phyloP scores from a whole-genome alignment of 2,329 filamentous ascomycete species.

The Byssoonygena ceratinophila region DNA sequence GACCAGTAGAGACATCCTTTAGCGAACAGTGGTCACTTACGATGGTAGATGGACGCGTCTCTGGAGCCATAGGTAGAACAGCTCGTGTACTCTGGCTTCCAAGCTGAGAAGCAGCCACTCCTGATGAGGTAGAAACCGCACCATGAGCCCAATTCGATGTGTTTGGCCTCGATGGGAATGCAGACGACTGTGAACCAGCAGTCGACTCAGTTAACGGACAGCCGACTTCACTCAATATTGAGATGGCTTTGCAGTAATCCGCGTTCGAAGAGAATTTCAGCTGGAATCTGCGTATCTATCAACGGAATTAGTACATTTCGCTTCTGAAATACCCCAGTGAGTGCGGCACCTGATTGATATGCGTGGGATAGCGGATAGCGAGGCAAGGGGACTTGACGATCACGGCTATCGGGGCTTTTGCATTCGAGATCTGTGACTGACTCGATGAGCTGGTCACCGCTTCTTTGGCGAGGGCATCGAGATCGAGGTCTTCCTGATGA shows the following conservation, averaged over 20 bases:
- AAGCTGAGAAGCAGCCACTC: neutral
- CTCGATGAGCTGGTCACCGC: conserved; percentile 10
- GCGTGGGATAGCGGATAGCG: conserved; percentile 36
- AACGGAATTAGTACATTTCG: conserved; percentile 15
- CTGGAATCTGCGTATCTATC: conserved; percentile 37
- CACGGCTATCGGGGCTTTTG: conserved; percentile 30
- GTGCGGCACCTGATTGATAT: conserved; percentile 22
- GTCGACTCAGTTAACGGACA: conserved; percentile 37
- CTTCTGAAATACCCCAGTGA: neutral
- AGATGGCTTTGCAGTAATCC: conserved; percentile 35
- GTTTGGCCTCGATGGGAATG: conserved; percentile 12
- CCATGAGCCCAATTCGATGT: conserved; percentile 1
- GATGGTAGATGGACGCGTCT: conserved; percentile 12
- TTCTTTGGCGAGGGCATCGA: conserved; percentile 25
- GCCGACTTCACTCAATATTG: conserved; percentile 33
- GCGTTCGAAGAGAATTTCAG: conserved; percentile 33
- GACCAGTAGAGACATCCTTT: no score
- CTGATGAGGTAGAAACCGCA: neutral
- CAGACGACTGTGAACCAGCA: conserved; percentile 19
- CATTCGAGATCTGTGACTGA: conserved; percentile 14
- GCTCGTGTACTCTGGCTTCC: neutral
- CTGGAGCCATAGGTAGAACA: neutral
- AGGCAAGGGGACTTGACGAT: conserved; percentile 38
- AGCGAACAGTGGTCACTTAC: conserved; percentile 3
- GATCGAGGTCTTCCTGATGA: conserved; percentile 35